Percentiles rank a stretch among this genome's conserved stretches.
Evolutionary conservation across 225 moss, liverwort and hornwort genomes (phyloP).

Genomic region (Asterella californica): DNA sequence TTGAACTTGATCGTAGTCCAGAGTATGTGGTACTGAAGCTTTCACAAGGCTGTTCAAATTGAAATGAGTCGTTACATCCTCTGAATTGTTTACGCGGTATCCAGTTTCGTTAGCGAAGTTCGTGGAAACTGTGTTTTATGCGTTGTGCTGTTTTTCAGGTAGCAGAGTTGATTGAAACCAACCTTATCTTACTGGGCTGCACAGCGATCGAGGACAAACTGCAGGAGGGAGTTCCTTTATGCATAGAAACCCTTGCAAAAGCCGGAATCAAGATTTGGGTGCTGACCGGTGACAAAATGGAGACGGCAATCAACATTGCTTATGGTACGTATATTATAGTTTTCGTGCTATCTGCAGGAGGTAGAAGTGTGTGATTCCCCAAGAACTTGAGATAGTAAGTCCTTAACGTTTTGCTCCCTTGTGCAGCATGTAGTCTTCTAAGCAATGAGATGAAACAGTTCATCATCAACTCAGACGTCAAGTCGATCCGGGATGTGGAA

Average conservation of each 20-base stretch:
- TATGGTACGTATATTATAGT: constrained; percentile 55
- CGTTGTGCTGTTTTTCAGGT: constrained; percentile 37
- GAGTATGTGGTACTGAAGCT: neutral
- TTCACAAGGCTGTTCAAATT: neutral
- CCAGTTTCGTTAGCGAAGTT: neutral
- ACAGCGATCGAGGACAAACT: constrained; percentile 92
- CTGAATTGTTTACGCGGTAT: neutral
- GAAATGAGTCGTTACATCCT: neutral
- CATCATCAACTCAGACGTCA: constrained; percentile 83
- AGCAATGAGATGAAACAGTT: constrained; percentile 93
- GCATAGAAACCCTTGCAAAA: constrained; percentile 78
- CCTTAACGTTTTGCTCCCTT: constrained; percentile 5
- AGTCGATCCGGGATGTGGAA: constrained; percentile 83
- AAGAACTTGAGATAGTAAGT: neutral
- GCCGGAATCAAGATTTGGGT: constrained; percentile 94
- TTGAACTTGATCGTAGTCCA: neutral
- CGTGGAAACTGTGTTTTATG: neutral
- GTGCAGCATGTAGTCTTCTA: constrained; percentile 88
- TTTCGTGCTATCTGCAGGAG: too few species aligned
- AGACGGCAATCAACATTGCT: constrained; percentile 91
- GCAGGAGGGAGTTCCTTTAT: constrained; percentile 83
- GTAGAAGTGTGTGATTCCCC: neutral
- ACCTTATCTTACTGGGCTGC: constrained; percentile 72
- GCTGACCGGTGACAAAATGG: constrained; percentile 87
- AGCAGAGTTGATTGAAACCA: constrained; percentile 71